Evolutionary conservation across 1,284 basidiomycete genomes (phyloP), one percentile per base, ranked within the genome.

Genomic region (Rhodotorula glutinis): DNA sequence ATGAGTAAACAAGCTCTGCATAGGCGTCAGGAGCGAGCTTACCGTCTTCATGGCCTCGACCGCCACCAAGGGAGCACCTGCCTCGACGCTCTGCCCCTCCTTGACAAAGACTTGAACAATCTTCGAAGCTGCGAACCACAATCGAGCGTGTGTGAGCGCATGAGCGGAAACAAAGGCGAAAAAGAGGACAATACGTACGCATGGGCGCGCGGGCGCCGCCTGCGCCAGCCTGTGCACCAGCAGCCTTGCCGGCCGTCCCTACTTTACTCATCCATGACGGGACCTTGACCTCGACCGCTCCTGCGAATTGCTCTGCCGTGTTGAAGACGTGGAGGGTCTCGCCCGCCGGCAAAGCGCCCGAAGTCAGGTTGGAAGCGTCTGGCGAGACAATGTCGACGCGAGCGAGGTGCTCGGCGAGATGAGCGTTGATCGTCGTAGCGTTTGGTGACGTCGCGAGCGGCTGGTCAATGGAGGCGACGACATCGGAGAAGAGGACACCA

Each of bases 71-170:
- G 75, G 76, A 10, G 77, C 71, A 5, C 78, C 79, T 27, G 74
- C 72, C 17, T 68, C 64, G 23, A 79, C 79, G 21, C 56, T 21
- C 43, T 78, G 72, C 3, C 78, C 79, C 7, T 57, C 64, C 52
- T 73, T 67, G 57, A 78, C 76, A 25, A 75, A 74, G 43, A 79
- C 77, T 30, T 79, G 76, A 17, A 80, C 78, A 51, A 66, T 72
- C 60, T 73, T 67, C 16, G 67, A 71, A 5, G 72, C 69, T 70
- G 67, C 54, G 62, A 8, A 43, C 7, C 8, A 46, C 8, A 5
- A 1, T 10, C 5, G 8, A 3, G 19, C 13, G 3, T 23, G 21
- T 1, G 38, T 41, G 14, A 41, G 59, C 16, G 25, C 23, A 2
- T 3, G 41, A 23, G 0, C 11, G n/a, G 3, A 13, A 1, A 3